Evolutionary conservation across 768 basidiomycete species (phyloP).

Genomic region (Lentinula sp.): DNA sequence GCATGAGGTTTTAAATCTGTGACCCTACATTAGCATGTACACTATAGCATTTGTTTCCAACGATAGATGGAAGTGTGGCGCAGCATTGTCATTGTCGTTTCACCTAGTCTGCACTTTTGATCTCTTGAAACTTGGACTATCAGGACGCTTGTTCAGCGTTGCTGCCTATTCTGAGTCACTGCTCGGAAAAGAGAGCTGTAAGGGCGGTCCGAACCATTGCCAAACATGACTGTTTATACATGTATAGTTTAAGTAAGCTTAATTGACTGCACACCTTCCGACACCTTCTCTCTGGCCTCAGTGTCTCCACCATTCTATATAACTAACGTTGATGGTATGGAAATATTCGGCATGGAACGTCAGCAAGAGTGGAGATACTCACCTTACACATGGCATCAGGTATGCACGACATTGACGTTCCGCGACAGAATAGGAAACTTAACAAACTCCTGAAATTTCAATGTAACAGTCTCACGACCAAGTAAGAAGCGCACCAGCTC

Average conservation of each 20-base stretch:
- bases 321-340: background rate
- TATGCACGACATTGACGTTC: slow-evolving; percentile 18
- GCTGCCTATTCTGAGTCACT: no score
- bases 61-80: no score
- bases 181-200: background rate
- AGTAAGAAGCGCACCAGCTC: slow-evolving; percentile 29
- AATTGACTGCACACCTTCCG: background rate
- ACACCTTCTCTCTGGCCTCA: background rate
- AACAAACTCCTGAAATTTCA: background rate
- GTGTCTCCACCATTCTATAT: background rate
- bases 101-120: no score
- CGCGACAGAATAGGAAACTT: slow-evolving; percentile 9
- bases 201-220: background rate
- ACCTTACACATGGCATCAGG: slow-evolving; percentile 83
- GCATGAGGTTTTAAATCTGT: background rate
- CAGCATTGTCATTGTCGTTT: no score
- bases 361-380: slow-evolving; percentile 9
- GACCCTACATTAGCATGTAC: background rate
- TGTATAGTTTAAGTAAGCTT: background rate
- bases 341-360: background rate
- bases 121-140: no score
- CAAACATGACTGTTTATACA: background rate
- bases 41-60: background rate
- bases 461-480: slow-evolving; percentile 78
- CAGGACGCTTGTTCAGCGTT: no score